These are phyloP conservation scores for Saccharomycopsis phalli DNA, from an alignment of 1,139 yeast species.

Conservation along the genomic window DNA sequence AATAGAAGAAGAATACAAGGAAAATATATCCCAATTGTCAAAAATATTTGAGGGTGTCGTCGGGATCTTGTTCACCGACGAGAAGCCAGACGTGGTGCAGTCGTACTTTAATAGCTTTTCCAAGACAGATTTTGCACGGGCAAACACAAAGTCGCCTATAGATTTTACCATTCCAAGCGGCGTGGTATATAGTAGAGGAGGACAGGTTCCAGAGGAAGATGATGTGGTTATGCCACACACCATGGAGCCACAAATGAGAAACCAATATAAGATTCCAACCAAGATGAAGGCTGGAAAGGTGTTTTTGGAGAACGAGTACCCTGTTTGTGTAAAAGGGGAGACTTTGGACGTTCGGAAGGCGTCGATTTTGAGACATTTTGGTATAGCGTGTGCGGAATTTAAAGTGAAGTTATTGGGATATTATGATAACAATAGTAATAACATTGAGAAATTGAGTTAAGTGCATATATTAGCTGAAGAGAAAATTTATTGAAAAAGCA, in stretches of 20 bases:
- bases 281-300: constrained; percentile 85
- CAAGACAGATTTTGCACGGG: constrained; percentile 80
- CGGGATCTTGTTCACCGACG: constrained; percentile 84
- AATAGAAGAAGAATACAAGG: constrained; percentile 83
- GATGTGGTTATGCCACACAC: constrained; percentile 97
- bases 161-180: constrained; percentile 86
- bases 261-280: constrained; percentile 84
- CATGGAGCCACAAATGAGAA: constrained; percentile 84
- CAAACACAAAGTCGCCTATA: constrained; percentile 77
- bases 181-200: constrained; percentile 88
- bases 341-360: constrained; percentile 86
- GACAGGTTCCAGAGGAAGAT: constrained; percentile 80
- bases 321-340: constrained; percentile 76
- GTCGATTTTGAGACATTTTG: constrained; percentile 85
- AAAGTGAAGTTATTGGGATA: constrained; percentile 71
- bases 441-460: constrained; percentile 20
- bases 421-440: constrained; percentile 49
- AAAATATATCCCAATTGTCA: constrained; percentile 64
- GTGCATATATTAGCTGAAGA: background rate
- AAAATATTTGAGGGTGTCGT: constrained; percentile 59
- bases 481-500: background rate
- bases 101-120: constrained; percentile 74
- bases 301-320: constrained; percentile 61
- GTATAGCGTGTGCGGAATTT: constrained; percentile 88
- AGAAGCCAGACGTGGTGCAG: constrained; percentile 71